Conservation (phyloP, 352 stramenopile genomes). For the Elongisporangium anandrum region DNA sequence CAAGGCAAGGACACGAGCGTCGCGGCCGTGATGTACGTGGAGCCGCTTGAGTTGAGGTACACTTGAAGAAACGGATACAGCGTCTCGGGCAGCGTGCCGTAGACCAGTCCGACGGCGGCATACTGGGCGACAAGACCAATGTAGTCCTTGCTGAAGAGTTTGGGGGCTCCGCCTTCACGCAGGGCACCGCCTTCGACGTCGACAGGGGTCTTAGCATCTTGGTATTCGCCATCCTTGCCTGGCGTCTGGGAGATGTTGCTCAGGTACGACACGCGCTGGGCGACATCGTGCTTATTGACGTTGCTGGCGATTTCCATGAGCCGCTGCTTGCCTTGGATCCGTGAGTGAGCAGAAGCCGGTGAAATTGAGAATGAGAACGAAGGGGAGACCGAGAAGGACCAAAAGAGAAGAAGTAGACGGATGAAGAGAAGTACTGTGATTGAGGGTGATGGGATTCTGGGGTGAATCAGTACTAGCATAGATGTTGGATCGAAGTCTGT, state of each 20-base stretch:
- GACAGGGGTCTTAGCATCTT: slow-evolving; percentile 12
- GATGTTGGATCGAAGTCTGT: not conserved
- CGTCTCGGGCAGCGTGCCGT: slow-evolving; percentile 20
- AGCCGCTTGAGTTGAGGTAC: slow-evolving; percentile 29
- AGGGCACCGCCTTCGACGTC: slow-evolving; percentile 22
- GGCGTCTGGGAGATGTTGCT: slow-evolving; percentile 19
- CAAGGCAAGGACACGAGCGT: slow-evolving; percentile 51
- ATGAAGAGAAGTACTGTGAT: not conserved
- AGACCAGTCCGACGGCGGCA: slow-evolving; percentile 27
- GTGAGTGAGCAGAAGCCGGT: not conserved
- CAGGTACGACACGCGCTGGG: slow-evolving; percentile 27
- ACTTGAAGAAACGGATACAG: slow-evolving; percentile 45
- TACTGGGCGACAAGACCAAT: slow-evolving; percentile 25
- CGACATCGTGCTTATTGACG: slow-evolving; percentile 4
- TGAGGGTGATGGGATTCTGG: not conserved
- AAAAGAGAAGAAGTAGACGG: no score
- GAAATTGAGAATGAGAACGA: not conserved
- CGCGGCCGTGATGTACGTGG: slow-evolving; percentile 10
- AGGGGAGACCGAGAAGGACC: not conserved
- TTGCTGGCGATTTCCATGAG: not conserved
- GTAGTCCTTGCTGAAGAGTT: slow-evolving; percentile 24
- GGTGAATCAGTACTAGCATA: not conserved
- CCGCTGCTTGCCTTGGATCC: not conserved
- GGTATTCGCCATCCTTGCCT: slow-evolving; percentile 17
- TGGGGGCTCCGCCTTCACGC: slow-evolving; percentile 21